phyloP scores from a whole-genome alignment of 805 yeast genomes.

The Saturnispora zaruensis region DNA sequence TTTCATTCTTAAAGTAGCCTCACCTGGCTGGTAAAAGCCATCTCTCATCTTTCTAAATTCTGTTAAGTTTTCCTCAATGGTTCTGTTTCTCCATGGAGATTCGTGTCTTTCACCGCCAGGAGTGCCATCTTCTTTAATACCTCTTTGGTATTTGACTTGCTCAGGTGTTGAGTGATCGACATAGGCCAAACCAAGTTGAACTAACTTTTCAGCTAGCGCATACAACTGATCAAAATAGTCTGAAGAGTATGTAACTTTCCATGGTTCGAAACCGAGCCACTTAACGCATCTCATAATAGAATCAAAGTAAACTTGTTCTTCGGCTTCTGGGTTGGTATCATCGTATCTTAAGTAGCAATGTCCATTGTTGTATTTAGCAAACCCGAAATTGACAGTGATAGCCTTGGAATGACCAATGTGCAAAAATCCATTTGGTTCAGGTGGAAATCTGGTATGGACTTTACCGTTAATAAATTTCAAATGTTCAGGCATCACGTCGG shows the following conservation, averaged over 20 bases:
- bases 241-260: slow-evolving; percentile 90
- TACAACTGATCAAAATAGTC: slow-evolving; percentile 90
- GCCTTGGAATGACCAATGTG: slow-evolving; percentile 99
- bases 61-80: slow-evolving; percentile 62
- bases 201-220: slow-evolving; percentile 77
- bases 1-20: slow-evolving; percentile 94
- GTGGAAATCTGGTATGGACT: slow-evolving; percentile 94
- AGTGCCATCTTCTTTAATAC: slow-evolving; percentile 83
- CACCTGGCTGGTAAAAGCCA: slow-evolving; percentile 81
- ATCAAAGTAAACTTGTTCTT: slow-evolving; percentile 82
- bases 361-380: slow-evolving; percentile 79
- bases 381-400: slow-evolving; percentile 96
- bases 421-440: slow-evolving; percentile 95
- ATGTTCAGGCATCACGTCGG: slow-evolving; percentile 78
- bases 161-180: slow-evolving; percentile 92
- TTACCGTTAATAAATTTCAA: slow-evolving; percentile 68
- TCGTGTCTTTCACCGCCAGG: slow-evolving; percentile 89
- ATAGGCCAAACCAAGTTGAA: slow-evolving; percentile 65
- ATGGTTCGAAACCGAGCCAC: slow-evolving; percentile 94
- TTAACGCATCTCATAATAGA: slow-evolving; percentile 75
- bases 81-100: slow-evolving; percentile 64
- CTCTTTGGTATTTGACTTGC: slow-evolving; percentile 83
- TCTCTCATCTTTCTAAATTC: slow-evolving; percentile 90
- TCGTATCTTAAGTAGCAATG: slow-evolving; percentile 88
- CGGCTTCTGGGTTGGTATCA: slow-evolving; percentile 98